Percentiles rank a stretch among this genome's conserved stretches.
Evolutionary conservation across 2,329 filamentous ascomycete species (phyloP).

Genomic region (Amauroascus verrucosus): DNA sequence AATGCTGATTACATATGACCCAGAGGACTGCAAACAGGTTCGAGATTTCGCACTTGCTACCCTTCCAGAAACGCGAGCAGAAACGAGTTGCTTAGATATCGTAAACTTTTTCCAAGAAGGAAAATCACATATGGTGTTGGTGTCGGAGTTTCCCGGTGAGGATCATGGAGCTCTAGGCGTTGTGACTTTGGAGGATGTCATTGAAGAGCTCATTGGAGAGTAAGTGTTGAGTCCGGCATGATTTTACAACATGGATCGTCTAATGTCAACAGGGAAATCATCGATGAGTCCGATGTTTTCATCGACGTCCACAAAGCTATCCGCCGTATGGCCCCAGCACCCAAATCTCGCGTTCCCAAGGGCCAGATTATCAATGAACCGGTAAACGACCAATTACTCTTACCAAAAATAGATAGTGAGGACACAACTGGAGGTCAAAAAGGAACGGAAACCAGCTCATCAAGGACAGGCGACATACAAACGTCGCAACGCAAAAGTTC

Average conservation of each 20-base stretch:
- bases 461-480: constrained; percentile 19
- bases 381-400: background rate
- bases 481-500: constrained; percentile 26
- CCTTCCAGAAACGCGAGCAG: constrained; percentile 83
- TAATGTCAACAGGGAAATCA: constrained; percentile 65
- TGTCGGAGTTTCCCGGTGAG: constrained; percentile 83
- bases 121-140: constrained; percentile 96
- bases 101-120: constrained; percentile 99
- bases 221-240: constrained; percentile 40
- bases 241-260: background rate
- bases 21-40: constrained; percentile 78
- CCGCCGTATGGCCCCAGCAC: constrained; percentile 73
- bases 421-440: background rate
- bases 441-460: constrained; percentile 11
- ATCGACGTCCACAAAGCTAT: constrained; percentile 98
- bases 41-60: constrained; percentile 87
- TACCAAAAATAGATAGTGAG: background rate
- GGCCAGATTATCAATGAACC: constrained; percentile 43
- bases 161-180: constrained; percentile 84
- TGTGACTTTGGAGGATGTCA: constrained; percentile 93
- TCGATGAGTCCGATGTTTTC: constrained; percentile 97
- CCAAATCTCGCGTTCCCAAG: constrained; percentile 59
- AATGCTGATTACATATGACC: constrained; percentile 97
- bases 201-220: constrained; percentile 97
- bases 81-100: constrained; percentile 95